These are phyloP conservation scores for Suillus sp. DNA, from an alignment of 768 basidiomycete genomes.

Conservation along the genomic window DNA sequence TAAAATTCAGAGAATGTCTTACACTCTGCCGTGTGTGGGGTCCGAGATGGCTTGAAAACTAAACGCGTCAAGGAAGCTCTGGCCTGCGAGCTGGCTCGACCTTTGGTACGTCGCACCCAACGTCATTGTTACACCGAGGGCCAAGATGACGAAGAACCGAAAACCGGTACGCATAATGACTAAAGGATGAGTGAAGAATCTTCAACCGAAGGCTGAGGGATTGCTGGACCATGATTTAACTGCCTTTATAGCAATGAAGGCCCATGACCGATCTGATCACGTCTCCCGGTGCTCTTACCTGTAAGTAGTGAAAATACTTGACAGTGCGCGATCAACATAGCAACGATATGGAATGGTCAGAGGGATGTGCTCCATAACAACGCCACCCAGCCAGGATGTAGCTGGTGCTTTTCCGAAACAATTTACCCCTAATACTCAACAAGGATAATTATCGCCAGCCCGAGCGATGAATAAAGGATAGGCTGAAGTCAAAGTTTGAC, in stretches of 20 bases:
- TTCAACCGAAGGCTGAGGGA: not conserved
- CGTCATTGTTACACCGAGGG: conserved; percentile 13
- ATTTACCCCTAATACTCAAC: not conserved
- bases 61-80: conserved; percentile 46
- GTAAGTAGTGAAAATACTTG: not conserved
- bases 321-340: not conserved
- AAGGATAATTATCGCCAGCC: not conserved
- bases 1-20: conserved; percentile 13
- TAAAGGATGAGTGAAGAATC: not conserved
- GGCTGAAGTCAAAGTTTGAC: not conserved
- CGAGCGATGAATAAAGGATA: not conserved
- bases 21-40: conserved; percentile 39
- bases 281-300: not conserved
- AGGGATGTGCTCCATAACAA: not conserved
- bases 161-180: not conserved
- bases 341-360: not conserved
- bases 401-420: not conserved
- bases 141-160: not conserved
- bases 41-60: conserved; percentile 28
- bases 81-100: conserved; percentile 47
- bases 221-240: not conserved
- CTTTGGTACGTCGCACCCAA: conserved; percentile 48
- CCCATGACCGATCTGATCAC: not conserved
- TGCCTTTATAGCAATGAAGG: conserved; percentile 2
- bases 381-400: not conserved